Evolutionary conservation across 257 asterid species (phyloP), one percentile per base, ranked within the genome.

Genomic region (Solanum gracilifrons): DNA sequence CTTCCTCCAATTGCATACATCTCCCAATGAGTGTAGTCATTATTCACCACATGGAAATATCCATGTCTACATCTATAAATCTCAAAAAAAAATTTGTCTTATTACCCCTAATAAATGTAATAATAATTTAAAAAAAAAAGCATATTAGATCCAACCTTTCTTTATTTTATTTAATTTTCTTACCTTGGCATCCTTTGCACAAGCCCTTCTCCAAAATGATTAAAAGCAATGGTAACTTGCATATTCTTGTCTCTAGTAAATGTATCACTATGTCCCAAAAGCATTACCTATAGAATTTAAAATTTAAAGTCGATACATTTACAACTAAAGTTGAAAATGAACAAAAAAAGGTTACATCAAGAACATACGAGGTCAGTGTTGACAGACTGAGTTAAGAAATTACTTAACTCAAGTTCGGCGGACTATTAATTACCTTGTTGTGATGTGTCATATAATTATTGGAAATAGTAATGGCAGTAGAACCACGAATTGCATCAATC

Each of bases 121-220:
- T 43, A 13, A 9, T 64, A 9, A 0, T 60, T 20, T 41, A n/a
- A 4, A 5, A 36, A 35, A 32, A 6, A 25, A 39, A 29, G 9
- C 64, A 80, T 15, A 80, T 46, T 29, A 80, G 85, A 46, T 80
- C 85, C 29, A 46, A 80, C 68, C 46, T 43, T 80, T 27, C 13
- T 68, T 68, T 68, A 27, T 69, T 69, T 68, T 6, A 13, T 37
- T 75, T 3, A 9, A 4, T 77, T 80, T 27, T 71, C 13, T 86
- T 88, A 96, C 99, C 99, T 94, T 2, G 99, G 98, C 99, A 96
- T 96, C 87, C 99, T 93, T 86, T 96, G 99, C 21, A 96, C 97
- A 7, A 96, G 95, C 75, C 97, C 99, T 92, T 95, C 98, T 9
- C 98, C 98, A 76, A 96, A 96, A 87, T 95, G 98, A 91, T 96